Base-by-base conservation (phyloP, 2,329 filamentous ascomycete species). In the Exophiala dermatitidis region DNA sequence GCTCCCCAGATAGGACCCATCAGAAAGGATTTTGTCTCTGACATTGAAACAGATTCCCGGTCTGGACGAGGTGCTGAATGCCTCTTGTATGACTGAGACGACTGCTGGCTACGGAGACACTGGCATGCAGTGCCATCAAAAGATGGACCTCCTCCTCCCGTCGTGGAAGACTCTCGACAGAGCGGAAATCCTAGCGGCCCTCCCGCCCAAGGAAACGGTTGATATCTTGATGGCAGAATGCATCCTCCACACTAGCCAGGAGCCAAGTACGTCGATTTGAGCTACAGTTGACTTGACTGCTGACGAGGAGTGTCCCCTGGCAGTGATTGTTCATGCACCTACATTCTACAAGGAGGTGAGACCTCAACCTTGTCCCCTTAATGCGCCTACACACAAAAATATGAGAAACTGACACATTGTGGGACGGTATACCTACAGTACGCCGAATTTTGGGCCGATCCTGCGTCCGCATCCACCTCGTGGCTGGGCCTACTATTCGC, bases 401-500 rank as follows among this genome's bases (percentile, higher is more conserved):
- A 19, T 37, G 34, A n/a, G 34, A 2, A 2, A 19, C 19, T 19
- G 19, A 19, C 19, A 19, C 19, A 19, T 19, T 19, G 19, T 19
- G 19, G 19, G 19, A 19, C 19, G 19, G 19, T 19, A 19, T 19
- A 19, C 19, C 19, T 26, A 19, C 71, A 78, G 62, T 80, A 80
- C 60, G 75, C 79, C 53, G 67, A 69, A 49, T 76, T 79, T 60
- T 80, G 77, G 77, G 54, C 69, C 49, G 72, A 71, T 57, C 75
- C 76, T 1, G 65, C 67, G 3, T 72, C 74, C 31, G 72, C 73
- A 2, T 68, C 72, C 4, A 62, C 74, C 3, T 71, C 76, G 10
- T 80, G 77, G 76, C 63, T 80, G 8, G 77, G 74, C 2, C 62
- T 78, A 51, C 72, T 77, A 32, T 80, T 72, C 60, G 70, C 75